Evolutionary conservation across 208 protist genomes (phyloP).

Genomic region (Herpetomonas samuelpessoai): DNA sequence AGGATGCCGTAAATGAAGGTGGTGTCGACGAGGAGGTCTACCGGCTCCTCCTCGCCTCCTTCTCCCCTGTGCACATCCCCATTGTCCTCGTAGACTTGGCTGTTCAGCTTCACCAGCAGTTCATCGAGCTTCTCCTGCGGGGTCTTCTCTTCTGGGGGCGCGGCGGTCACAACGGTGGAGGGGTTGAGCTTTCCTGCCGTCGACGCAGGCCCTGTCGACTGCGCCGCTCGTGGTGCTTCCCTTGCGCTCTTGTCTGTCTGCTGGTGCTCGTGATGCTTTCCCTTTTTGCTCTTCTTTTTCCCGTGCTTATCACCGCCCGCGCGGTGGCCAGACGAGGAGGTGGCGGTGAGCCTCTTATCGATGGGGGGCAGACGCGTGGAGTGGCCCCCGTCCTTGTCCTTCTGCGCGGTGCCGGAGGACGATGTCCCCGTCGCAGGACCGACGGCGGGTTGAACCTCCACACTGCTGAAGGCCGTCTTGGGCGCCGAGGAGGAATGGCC

Average conservation of each 20-base stretch:
- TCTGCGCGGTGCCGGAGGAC: neutral
- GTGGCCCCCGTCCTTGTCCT: too few relatives aligned
- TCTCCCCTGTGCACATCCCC: neutral
- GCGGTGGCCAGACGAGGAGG: too few relatives aligned
- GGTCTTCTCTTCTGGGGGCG: neutral
- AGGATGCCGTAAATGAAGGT: neutral
- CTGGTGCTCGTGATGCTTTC: too few relatives aligned
- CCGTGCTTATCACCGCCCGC: neutral
- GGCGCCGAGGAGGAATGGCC: too few relatives aligned
- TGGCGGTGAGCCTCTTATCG: too few relatives aligned
- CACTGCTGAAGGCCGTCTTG: neutral
- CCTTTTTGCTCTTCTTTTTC: neutral
- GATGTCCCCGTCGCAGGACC: neutral
- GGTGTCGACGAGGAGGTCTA: neutral
- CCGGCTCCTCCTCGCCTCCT: neutral
- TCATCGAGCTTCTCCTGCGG: neutral
- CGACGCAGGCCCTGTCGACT: neutral
- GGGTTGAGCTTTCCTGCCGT: neutral
- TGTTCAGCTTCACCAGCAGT: neutral
- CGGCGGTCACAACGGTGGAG: neutral
- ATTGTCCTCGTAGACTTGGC: neutral
- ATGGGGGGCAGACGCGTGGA: neutral
- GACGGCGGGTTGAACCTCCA: neutral
- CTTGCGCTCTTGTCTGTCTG: neutral
- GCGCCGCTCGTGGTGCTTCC: too few relatives aligned